phyloP scores from a whole-genome alignment of 331 rosid species.

The Rosa hybrid region DNA sequence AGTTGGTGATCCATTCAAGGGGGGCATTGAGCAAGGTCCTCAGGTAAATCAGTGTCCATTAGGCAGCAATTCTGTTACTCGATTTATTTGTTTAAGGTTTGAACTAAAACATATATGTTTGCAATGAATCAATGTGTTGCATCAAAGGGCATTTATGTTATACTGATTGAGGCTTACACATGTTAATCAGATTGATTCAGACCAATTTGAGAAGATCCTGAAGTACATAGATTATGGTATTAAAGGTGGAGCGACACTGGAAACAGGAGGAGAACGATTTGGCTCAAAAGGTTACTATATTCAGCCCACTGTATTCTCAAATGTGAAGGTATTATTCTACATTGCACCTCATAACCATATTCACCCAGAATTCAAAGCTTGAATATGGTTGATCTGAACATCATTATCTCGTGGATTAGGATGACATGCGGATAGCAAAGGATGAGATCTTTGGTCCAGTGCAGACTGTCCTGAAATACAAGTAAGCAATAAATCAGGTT shows the following conservation, averaged over 20 bases:
- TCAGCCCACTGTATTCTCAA: constrained; percentile 88
- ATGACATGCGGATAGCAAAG: constrained; percentile 73
- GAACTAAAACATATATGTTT: neutral
- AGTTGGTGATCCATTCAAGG: constrained; percentile 88
- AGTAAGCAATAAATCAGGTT: constrained; percentile 34
- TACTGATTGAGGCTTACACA: neutral
- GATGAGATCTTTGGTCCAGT: constrained; percentile 97
- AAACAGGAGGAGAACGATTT: constrained; percentile 76
- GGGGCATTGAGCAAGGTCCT: constrained; percentile 92
- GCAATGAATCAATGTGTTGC: neutral
- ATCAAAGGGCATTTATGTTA: neutral
- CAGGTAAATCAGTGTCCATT: constrained; percentile 53
- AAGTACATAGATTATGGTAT: constrained; percentile 64
- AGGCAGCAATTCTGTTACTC: neutral
- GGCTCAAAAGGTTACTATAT: constrained; percentile 74
- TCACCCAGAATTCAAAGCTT: constrained; percentile 7
- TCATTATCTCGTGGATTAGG: constrained; percentile 34
- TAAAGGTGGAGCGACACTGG: constrained; percentile 74
- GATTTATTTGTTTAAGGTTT: neutral
- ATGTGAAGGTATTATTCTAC: constrained; percentile 54
- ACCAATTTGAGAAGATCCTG: constrained; percentile 77
- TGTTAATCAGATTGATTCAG: constrained; percentile 59
- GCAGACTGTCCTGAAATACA: constrained; percentile 80
- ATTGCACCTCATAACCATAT: neutral
- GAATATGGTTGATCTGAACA: constrained; percentile 9